A percentile compares a stretch with the other conserved stretches of the same genome.
Evolutionary conservation across 331 rosid genomes (phyloP).

Genomic region (Saraca asoca): DNA sequence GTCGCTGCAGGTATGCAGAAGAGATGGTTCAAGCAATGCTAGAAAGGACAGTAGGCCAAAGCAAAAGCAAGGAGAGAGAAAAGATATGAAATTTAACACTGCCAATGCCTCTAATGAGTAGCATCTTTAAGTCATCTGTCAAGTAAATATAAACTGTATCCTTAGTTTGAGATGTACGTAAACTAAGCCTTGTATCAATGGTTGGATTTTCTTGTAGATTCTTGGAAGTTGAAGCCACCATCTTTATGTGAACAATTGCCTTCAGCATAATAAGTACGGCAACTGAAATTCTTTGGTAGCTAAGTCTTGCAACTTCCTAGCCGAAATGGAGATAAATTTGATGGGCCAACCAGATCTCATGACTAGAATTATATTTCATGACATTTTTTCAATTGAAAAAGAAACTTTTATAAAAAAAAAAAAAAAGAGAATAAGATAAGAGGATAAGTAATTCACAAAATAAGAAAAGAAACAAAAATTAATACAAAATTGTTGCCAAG

Average conservation of each 20-base stretch:
- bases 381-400: too few species aligned
- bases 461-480: too few species aligned
- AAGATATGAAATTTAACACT: conserved; percentile 39
- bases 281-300: not conserved
- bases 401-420: too few species aligned
- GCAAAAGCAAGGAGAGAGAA: conserved; percentile 38
- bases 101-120: conserved; percentile 36
- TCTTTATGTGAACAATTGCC: conserved; percentile 27
- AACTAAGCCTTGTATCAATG: conserved; percentile 3
- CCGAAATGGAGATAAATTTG: too few species aligned
- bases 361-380: too few species aligned
- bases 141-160: conserved; percentile 22
- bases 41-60: conserved; percentile 43
- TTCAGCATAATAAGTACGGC: conserved; percentile 20
- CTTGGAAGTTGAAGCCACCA: conserved; percentile 20
- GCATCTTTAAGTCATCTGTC: conserved; percentile 11
- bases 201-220: conserved; percentile 40
- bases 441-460: too few species aligned
- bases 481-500: too few species aligned
- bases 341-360: too few species aligned
- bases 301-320: too few species aligned
- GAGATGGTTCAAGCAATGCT: conserved; percentile 42
- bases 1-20: conserved; percentile 47
- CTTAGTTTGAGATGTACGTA: conserved; percentile 19
- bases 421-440: too few species aligned